Evolutionary conservation across 2,329 filamentous ascomycete genomes (phyloP).

Genomic region (Ophiostoma angusticollis): DNA sequence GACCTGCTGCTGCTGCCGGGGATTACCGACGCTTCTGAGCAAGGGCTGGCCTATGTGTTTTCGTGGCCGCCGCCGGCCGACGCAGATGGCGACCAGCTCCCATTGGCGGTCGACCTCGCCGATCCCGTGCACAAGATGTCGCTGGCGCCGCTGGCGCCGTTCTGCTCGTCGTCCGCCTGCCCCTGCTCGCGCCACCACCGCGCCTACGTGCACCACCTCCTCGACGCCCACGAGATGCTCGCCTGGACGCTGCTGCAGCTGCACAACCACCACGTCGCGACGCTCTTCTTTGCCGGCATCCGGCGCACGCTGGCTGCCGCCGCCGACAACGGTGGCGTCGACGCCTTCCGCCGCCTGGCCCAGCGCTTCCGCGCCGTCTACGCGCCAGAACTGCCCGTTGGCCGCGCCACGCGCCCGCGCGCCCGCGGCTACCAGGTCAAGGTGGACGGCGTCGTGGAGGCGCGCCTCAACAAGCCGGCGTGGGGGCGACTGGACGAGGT

Average conservation of each 20-base stretch:
- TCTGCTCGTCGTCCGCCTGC: constrained; percentile 75
- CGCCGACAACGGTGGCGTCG: constrained; percentile 34
- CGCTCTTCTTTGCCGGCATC: constrained; percentile 59
- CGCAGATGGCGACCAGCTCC: constrained; percentile 17
- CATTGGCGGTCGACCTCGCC: constrained; percentile 75
- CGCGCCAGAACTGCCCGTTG: constrained; percentile 56
- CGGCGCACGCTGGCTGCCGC: constrained; percentile 48
- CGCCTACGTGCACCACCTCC: constrained; percentile 77
- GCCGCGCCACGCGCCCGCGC: constrained; percentile 66
- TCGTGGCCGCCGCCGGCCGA: constrained; percentile 43
- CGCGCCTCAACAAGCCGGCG: constrained; percentile 47
- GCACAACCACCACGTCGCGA: constrained; percentile 70
- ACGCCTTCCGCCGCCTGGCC: constrained; percentile 44
- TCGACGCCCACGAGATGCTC: constrained; percentile 89
- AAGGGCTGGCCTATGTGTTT: constrained; percentile 74
- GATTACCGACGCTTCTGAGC: constrained; percentile 60
- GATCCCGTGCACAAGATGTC: constrained; percentile 46
- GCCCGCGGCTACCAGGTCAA: constrained; percentile 75
- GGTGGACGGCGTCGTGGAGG: constrained; percentile 47
- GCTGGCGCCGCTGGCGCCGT: constrained; percentile 45
- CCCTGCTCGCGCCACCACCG: constrained; percentile 68
- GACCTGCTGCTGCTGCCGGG: constrained; percentile 63
- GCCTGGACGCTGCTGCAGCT: constrained; percentile 87
- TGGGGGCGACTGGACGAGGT: constrained; percentile 40
- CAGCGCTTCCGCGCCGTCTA: constrained; percentile 41